phyloP scores from a whole-genome alignment of 371 early-diverging fungal genomes.

The Mucor lusitanicus region DNA sequence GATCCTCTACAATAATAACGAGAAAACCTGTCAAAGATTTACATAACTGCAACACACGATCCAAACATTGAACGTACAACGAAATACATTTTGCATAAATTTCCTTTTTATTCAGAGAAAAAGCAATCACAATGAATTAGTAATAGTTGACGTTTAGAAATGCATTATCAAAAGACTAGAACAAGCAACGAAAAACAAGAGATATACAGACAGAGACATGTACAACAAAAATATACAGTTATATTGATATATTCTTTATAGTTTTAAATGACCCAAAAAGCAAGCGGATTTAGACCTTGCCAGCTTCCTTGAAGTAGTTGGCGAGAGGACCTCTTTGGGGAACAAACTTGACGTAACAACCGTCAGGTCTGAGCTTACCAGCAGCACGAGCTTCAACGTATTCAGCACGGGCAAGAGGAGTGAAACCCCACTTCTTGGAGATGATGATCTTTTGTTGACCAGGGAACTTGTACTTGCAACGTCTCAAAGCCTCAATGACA shows the following conservation, averaged over 20 bases:
- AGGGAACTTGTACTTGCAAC: constrained; percentile 99
- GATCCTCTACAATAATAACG: too few species aligned
- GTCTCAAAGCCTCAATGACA: constrained; percentile 98
- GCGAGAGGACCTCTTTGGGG: constrained; percentile 87
- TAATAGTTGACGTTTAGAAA: not conserved
- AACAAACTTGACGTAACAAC: constrained; percentile 97
- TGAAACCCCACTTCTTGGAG: constrained; percentile 99
- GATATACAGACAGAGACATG: not conserved
- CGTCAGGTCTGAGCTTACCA: constrained; percentile 91
- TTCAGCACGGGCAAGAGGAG: constrained; percentile 95
- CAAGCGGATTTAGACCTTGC: constrained; percentile 32
- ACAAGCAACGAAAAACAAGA: not conserved
- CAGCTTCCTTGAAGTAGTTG: constrained; percentile 53
- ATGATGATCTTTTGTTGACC: constrained; percentile 99
- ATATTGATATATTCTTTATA: not conserved
- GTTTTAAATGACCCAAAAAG: not conserved
- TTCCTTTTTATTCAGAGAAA: not conserved
- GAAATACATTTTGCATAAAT: not conserved
- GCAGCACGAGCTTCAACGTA: constrained; percentile 81
- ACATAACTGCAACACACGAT: too few species aligned
- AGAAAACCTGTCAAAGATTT: too few species aligned
- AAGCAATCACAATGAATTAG: constrained; percentile 1
- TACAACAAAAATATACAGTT: not conserved
- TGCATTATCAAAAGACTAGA: not conserved
- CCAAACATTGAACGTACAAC: not conserved